Evolutionary conservation across 164 flowering plant genomes (phyloP), one percentile per base, ranked within the genome.

Genomic region (Paratinospora sagittata): DNA sequence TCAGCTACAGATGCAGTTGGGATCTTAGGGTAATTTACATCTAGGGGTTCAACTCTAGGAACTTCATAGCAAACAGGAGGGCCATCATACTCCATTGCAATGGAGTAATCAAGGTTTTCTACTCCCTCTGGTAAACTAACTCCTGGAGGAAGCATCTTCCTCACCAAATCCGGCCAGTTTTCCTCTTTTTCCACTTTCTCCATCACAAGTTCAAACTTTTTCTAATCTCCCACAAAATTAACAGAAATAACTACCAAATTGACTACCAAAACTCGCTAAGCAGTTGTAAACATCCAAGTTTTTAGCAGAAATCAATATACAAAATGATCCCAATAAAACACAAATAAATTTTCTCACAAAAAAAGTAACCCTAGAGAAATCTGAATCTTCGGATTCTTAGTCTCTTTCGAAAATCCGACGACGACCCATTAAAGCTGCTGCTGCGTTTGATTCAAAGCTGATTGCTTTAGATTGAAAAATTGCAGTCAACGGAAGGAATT

Each of bases 61-160:
- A 95, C 83, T 10, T 88, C 87, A 64, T 89, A 87, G 27, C 85
- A 63, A 5, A 90, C 86, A 0, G 87, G 91, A 1, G 97, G 97
- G 30, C 97, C 98, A 14, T 70, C 76, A 26, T 95, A 95, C 78
- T 90, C 97, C 71, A 88, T 26, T 14, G 97, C 98, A 72, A 92
- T 87, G 0, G 98, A 94, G 80, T 85, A 95, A 74, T 95, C 94
- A 62, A 87, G 86, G 70, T 82, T 72, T 17, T 73, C 27, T 14
- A 69, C 81, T 41, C 80, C 75, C 16, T 86, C 88, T 3, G 97
- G 90, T 7, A 94, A 57, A 47, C 85, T 64, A 39, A 88, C 87
- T 45, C 98, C 97, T 0, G 97, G 90, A 0, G 97, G 97, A 34
- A 94, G 95, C 98, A 92, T 92, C 82, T 83, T 84, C 65, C 76